Conservation (phyloP, 352 stramenopile species). For the Phytophthora litchii region DNA sequence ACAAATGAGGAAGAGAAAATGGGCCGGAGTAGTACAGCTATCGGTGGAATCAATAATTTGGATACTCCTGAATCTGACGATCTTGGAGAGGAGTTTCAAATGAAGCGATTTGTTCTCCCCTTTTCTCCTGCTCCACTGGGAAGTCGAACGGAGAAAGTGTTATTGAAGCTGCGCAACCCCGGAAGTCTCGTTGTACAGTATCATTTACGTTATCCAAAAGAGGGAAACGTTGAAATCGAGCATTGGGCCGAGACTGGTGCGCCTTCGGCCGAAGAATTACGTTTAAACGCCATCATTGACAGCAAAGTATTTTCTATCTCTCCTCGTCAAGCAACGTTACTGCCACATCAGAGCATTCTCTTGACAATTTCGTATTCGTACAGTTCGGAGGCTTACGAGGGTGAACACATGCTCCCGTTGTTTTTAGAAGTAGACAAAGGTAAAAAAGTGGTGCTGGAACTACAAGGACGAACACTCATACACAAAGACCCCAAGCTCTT, state of each 20-base stretch:
- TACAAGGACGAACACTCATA: slow-evolving; percentile 84
- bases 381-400: slow-evolving; percentile 72
- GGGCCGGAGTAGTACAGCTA: slow-evolving; percentile 38
- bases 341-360: slow-evolving; percentile 66
- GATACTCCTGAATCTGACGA: slow-evolving; percentile 16
- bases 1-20: slow-evolving; percentile 27
- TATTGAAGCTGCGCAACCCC: slow-evolving; percentile 87
- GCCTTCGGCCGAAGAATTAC: slow-evolving; percentile 79
- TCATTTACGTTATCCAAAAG: slow-evolving; percentile 89
- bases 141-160: slow-evolving; percentile 59
- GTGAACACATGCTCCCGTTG: slow-evolving; percentile 86
- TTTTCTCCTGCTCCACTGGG: slow-evolving; percentile 81
- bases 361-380: slow-evolving; percentile 77
- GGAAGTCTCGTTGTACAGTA: slow-evolving; percentile 87
- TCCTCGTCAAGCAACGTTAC: slow-evolving; percentile 56
- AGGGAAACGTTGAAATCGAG: slow-evolving; percentile 93
- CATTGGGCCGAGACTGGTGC: slow-evolving; percentile 92
- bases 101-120: slow-evolving; percentile 65
- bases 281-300: slow-evolving; percentile 82
- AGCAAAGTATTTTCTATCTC: slow-evolving; percentile 73
- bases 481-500: slow-evolving; percentile 72
- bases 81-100: slow-evolving; percentile 10
- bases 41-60: slow-evolving; percentile 11
- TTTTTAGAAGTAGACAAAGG: slow-evolving; percentile 90
- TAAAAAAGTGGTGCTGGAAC: slow-evolving; percentile 86